Percentiles rank a stretch among this genome's conserved stretches.
Conservation (phyloP, 129 eudicot species). For the Saussurea involucrata region DNA sequence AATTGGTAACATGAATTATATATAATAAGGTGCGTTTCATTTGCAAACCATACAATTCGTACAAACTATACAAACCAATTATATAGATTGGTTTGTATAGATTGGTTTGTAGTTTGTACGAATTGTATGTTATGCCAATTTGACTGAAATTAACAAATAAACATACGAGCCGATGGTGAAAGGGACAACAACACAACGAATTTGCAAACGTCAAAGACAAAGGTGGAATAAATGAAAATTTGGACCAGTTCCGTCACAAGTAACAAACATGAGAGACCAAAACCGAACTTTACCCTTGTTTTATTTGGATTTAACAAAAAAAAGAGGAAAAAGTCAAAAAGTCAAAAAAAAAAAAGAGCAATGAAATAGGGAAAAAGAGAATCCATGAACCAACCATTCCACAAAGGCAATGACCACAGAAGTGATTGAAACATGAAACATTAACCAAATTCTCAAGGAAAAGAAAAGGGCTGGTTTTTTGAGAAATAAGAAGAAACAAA, state of each 20-base stretch:
- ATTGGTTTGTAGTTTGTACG: too few relatives aligned
- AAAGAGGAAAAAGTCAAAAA: conserved; percentile 27
- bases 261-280: background rate
- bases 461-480: conserved; percentile 31
- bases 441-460: conserved; percentile 17
- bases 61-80: too few relatives aligned
- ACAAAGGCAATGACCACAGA: conserved; percentile 19
- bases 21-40: too few relatives aligned
- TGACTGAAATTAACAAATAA: background rate
- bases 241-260: background rate
- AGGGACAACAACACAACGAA: background rate
- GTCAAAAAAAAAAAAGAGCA: conserved; percentile 20
- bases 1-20: too few relatives aligned
- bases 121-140: background rate
- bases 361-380: conserved; percentile 9
- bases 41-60: too few relatives aligned
- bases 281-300: background rate
- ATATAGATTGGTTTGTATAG: too few relatives aligned
- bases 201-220: background rate
- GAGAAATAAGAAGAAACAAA: conserved; percentile 22
- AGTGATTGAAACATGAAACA: conserved; percentile 24
- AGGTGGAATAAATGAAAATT: background rate
- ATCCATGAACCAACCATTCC: conserved; percentile 24
- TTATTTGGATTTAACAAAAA: background rate
- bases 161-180: background rate